Evolutionary conservation across 352 stramenopile species (phyloP).

Genomic region (Phytophthora uliginosa): DNA sequence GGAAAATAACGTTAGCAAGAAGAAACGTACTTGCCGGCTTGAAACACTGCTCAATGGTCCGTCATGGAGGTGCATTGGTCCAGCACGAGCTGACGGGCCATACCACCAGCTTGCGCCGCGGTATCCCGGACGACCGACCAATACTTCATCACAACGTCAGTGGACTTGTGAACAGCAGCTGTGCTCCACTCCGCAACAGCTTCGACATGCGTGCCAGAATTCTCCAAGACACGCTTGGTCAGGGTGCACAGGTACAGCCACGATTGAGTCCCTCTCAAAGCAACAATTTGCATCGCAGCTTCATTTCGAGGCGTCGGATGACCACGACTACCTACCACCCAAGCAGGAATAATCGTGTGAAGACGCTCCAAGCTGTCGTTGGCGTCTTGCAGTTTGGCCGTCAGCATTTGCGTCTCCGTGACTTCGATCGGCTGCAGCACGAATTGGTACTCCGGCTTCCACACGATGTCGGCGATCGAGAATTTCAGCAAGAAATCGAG

Average conservation of each 20-base stretch:
- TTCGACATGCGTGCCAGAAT: constrained; percentile 10
- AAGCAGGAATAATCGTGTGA: constrained; percentile 34
- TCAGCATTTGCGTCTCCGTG: constrained; percentile 37
- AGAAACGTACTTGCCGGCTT: too few relatives aligned
- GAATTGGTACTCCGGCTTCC: constrained; percentile 43
- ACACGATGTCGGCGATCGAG: constrained; percentile 32
- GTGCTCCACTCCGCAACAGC: constrained; percentile 11
- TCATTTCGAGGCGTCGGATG: constrained; percentile 3
- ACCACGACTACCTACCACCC: constrained; percentile 16
- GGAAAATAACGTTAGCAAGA: too few relatives aligned
- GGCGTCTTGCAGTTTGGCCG: constrained; percentile 34
- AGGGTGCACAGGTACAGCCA: constrained; percentile 31
- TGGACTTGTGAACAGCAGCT: neutral
- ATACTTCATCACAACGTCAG: constrained; percentile 12
- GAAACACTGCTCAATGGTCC: neutral
- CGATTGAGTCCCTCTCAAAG: constrained; percentile 24
- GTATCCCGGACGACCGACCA: constrained; percentile 13
- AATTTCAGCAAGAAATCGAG: constrained; percentile 37
- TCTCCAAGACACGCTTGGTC: constrained; percentile 20
- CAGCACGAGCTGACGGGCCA: constrained; percentile 16
- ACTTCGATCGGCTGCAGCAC: constrained; percentile 38
- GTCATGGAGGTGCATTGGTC: constrained; percentile 9
- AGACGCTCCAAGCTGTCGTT: constrained; percentile 34
- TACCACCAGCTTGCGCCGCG: constrained; percentile 3
- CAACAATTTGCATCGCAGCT: constrained; percentile 21